Evolutionary conservation across 768 basidiomycete genomes (phyloP).

Genomic region (Lactarius sp.): DNA sequence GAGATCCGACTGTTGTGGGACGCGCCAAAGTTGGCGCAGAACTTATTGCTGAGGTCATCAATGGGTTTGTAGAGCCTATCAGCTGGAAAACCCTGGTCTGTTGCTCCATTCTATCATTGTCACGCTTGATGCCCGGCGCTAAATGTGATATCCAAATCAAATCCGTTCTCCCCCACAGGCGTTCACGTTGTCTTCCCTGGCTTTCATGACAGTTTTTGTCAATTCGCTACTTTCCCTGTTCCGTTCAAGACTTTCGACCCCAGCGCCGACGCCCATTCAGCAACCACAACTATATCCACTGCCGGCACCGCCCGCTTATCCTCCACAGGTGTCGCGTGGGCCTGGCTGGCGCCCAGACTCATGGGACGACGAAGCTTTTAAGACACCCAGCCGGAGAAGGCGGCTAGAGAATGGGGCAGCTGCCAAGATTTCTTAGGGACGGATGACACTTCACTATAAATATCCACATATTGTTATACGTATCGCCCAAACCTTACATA

Average conservation of each 20-base stretch:
- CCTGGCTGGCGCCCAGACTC: slow-evolving; percentile 17
- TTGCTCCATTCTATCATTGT: slow-evolving; percentile 15
- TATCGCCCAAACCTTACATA: background rate
- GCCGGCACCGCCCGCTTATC: slow-evolving; percentile 22
- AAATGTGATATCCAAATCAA: too few species aligned
- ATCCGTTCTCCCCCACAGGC: slow-evolving; percentile 37
- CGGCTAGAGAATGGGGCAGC: slow-evolving; percentile 24
- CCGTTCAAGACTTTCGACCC: slow-evolving; percentile 55
- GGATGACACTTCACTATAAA: slow-evolving; percentile 6
- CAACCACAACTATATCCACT: slow-evolving; percentile 25
- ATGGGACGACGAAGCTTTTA: slow-evolving; percentile 28
- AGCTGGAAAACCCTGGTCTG: slow-evolving; percentile 94
- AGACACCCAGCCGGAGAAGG: slow-evolving; percentile 26
- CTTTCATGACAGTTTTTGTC: slow-evolving; percentile 75
- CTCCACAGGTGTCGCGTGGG: slow-evolving; percentile 17
- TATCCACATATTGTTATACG: slow-evolving; percentile 14
- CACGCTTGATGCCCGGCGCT: background rate
- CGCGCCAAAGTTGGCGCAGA: slow-evolving; percentile 90
- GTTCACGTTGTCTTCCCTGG: slow-evolving; percentile 70
- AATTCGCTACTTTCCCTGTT: slow-evolving; percentile 77
- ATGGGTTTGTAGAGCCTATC: slow-evolving; percentile 95
- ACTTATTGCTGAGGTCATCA: slow-evolving; percentile 92
- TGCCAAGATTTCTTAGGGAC: slow-evolving; percentile 20
- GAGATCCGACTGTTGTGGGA: slow-evolving; percentile 85
- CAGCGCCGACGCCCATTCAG: slow-evolving; percentile 22